phyloP scores from a whole-genome alignment of 805 yeast genomes.

The Zygoascus bituminiphila region DNA sequence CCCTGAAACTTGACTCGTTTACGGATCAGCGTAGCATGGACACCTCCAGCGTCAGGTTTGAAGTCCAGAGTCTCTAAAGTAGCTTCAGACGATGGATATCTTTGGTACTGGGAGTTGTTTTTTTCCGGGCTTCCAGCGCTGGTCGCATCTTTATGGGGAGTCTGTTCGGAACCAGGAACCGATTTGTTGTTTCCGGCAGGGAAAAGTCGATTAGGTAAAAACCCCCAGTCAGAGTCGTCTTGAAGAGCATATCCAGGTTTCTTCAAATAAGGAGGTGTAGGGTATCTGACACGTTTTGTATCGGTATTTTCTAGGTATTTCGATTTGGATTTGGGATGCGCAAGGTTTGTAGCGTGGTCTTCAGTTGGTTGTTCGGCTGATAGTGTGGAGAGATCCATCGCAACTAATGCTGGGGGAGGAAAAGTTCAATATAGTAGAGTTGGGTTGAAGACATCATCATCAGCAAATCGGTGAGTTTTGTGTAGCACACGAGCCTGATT shows the following conservation, averaged over 20 bases:
- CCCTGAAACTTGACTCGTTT: too few species aligned
- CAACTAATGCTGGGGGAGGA: neutral
- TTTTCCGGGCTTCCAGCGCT: too few species aligned
- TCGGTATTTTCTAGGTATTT: neutral
- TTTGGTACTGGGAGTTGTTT: too few species aligned
- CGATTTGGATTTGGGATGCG: neutral
- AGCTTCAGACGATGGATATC: too few species aligned
- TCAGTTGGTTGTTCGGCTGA: neutral
- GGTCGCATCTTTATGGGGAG: too few species aligned
- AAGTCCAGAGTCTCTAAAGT: too few species aligned
- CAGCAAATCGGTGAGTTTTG: neutral
- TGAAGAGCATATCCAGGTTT: neutral
- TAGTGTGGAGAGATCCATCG: neutral
- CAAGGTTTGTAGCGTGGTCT: neutral
- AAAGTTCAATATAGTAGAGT: neutral
- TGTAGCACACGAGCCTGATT: neutral
- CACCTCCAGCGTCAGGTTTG: too few species aligned
- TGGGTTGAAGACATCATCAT: neutral
- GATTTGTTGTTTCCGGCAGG: too few species aligned
- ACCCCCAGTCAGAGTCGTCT: neutral
- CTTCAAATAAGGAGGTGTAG: slow-evolving; percentile 2
- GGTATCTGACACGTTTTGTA: slow-evolving; percentile 2
- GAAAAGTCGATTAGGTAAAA: too few species aligned
- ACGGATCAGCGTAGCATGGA: too few species aligned
- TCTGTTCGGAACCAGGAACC: too few species aligned